Percentiles rank a stretch among this genome's conserved stretches.
phyloP scores from a whole-genome alignment of 2,329 filamentous ascomycete species.

The Karstenula rhodostoma region DNA sequence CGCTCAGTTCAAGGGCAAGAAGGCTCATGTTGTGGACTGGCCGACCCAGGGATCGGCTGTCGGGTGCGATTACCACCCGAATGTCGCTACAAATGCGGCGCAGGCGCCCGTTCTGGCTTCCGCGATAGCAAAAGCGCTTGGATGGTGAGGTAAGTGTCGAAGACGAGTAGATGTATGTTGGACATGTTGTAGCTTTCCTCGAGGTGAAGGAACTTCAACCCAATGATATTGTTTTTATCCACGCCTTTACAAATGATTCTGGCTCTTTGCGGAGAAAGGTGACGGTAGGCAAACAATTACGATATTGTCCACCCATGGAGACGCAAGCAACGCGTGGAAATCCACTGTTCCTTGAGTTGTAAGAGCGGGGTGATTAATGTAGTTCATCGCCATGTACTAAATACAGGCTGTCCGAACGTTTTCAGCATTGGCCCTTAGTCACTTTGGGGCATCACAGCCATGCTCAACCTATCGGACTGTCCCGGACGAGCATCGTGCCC shows the following conservation, averaged over 20 bases:
- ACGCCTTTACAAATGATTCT: too few species aligned
- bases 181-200: background rate
- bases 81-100: constrained; percentile 48
- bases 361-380: background rate
- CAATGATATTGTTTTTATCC: background rate
- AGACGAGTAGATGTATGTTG: background rate
- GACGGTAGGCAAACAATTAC: too few species aligned
- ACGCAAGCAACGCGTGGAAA: too few species aligned
- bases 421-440: background rate
- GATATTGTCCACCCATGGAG: too few species aligned
- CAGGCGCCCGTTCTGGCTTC: constrained; percentile 37
- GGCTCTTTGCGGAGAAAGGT: too few species aligned
- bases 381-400: background rate
- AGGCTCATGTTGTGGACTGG: constrained; percentile 53
- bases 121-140: constrained; percentile 25
- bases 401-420: background rate
- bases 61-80: constrained; percentile 56
- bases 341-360: background rate
- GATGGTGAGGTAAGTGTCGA: constrained; percentile 23
- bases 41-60: constrained; percentile 52
- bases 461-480: background rate
- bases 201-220: background rate
- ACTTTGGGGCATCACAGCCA: background rate
- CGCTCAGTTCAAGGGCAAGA: constrained; percentile 37
- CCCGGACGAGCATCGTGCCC: background rate